These are phyloP conservation scores for Melampsora americana DNA, from an alignment of 1,284 basidiomycete species.

Conservation along the genomic window DNA sequence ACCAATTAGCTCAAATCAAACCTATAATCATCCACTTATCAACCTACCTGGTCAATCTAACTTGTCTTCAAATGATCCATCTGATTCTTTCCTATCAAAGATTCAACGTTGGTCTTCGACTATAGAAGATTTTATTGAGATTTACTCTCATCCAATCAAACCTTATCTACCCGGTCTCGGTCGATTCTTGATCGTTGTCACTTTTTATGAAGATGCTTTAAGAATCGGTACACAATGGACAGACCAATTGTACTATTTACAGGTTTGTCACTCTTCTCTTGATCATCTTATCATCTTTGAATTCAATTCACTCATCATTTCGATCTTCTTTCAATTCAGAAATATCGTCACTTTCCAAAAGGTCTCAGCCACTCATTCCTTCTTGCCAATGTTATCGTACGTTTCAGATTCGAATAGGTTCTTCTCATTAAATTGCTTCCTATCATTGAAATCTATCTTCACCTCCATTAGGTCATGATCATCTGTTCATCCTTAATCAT, in stretches of 20 bases:
- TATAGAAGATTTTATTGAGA: slow-evolving; percentile 88
- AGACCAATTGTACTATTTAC: slow-evolving; percentile 95
- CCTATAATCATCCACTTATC: slow-evolving; percentile 10
- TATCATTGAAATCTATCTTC: slow-evolving; percentile 6
- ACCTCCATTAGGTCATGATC: slow-evolving; percentile 74
- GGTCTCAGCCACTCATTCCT: slow-evolving; percentile 91
- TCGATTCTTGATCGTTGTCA: slow-evolving; percentile 94
- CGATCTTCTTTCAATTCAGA: slow-evolving; percentile 57
- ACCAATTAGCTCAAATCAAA: neutral
- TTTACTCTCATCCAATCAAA: slow-evolving; percentile 86
- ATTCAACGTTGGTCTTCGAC: slow-evolving; percentile 18
- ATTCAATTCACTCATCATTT: slow-evolving; percentile 41
- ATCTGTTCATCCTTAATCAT: slow-evolving; percentile 82
- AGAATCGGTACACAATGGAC: slow-evolving; percentile 90
- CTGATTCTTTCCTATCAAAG: slow-evolving; percentile 13
- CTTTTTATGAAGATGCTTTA: slow-evolving; percentile 94
- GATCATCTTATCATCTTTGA: slow-evolving; percentile 54
- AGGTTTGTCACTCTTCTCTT: slow-evolving; percentile 61
- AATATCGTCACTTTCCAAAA: slow-evolving; percentile 88
- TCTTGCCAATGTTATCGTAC: slow-evolving; percentile 81
- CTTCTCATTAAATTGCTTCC: neutral
- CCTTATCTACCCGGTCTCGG: slow-evolving; percentile 93
- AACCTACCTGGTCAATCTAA: neutral
- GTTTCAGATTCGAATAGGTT: slow-evolving; percentile 55
- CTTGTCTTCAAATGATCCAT: neutral